Evolutionary conservation across 2,329 filamentous ascomycete genomes (phyloP).

Genomic region (Trichoderma pleuroti): DNA sequence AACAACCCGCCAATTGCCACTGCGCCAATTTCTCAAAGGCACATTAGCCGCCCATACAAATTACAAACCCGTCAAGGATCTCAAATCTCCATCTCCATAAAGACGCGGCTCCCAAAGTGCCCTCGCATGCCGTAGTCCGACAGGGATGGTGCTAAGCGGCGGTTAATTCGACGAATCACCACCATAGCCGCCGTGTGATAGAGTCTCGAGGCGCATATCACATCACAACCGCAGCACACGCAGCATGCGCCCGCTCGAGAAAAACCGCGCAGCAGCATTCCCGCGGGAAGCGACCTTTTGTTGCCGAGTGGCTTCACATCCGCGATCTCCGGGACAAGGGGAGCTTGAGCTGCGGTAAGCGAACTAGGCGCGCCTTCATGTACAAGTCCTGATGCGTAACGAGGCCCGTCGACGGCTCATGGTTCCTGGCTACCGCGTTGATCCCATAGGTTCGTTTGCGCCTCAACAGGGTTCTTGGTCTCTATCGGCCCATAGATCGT

Average conservation of each 20-base stretch:
- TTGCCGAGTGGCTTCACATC: neutral
- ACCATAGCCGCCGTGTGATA: conserved; percentile 6
- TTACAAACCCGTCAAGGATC: neutral
- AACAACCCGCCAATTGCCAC: neutral
- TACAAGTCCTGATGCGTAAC: neutral
- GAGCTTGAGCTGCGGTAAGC: neutral
- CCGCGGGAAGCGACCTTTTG: conserved; percentile 11
- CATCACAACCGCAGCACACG: conserved; percentile 8
- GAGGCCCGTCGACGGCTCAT: neutral
- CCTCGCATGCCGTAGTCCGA: neutral
- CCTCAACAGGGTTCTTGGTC: neutral
- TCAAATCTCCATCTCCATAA: neutral
- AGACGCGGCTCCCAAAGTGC: neutral
- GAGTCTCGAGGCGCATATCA: neutral
- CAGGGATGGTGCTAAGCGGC: conserved; percentile 6
- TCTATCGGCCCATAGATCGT: neutral
- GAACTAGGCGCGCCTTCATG: conserved; percentile 13
- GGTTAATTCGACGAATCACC: conserved; percentile 17
- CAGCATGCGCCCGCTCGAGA: neutral
- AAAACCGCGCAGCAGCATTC: neutral
- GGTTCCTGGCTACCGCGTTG: neutral
- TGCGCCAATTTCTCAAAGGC: neutral
- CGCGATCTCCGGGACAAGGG: neutral
- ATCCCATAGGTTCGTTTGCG: neutral
- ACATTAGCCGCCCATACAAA: neutral